These are phyloP conservation scores for Colletotrichum agaves DNA, from an alignment of 2,329 filamentous ascomycete species.

Conservation along the genomic window DNA sequence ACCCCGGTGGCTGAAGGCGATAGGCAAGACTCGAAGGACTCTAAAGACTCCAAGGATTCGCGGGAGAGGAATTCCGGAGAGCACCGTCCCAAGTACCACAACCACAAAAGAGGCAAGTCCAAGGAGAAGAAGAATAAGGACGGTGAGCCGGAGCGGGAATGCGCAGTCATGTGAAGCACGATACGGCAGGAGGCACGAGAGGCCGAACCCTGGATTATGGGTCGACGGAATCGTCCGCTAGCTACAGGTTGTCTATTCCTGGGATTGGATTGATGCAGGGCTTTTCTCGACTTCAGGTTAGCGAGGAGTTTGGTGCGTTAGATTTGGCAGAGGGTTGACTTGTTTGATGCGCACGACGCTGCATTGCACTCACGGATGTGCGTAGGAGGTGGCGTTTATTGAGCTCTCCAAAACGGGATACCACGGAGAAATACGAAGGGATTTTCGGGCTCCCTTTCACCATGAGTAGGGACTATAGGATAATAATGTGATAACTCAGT, in stretches of 20 bases:
- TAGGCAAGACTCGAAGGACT: conserved; percentile 39
- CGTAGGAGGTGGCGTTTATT: conserved; percentile 19
- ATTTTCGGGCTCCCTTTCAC: not conserved
- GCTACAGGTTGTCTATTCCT: not conserved
- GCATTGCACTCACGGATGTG: too few species aligned
- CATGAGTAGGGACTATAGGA: not conserved
- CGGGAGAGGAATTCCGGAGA: conserved; percentile 35
- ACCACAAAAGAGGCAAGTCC: conserved; percentile 50
- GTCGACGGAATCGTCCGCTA: not conserved
- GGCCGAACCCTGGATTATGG: not conserved
- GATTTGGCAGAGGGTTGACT: conserved; percentile 11
- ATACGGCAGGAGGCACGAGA: not conserved
- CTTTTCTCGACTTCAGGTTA: conserved; percentile 14
- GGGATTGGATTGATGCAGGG: conserved; percentile 11
- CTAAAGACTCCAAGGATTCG: conserved; percentile 34
- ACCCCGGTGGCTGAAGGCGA: conserved; percentile 19
- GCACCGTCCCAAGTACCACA: conserved; percentile 45
- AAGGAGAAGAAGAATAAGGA: conserved; percentile 51
- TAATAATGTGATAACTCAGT: conserved; percentile 28
- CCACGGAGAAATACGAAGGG: conserved; percentile 13
- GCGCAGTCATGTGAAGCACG: conserved; percentile 56
- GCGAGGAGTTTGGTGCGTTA: conserved; percentile 32
- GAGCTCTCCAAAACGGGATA: conserved; percentile 23
- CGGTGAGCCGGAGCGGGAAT: conserved; percentile 57
- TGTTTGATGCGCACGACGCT: not conserved